Evolutionary conservation across 1,284 basidiomycete genomes (phyloP).

Genomic region (Cryptococcus sp.): DNA sequence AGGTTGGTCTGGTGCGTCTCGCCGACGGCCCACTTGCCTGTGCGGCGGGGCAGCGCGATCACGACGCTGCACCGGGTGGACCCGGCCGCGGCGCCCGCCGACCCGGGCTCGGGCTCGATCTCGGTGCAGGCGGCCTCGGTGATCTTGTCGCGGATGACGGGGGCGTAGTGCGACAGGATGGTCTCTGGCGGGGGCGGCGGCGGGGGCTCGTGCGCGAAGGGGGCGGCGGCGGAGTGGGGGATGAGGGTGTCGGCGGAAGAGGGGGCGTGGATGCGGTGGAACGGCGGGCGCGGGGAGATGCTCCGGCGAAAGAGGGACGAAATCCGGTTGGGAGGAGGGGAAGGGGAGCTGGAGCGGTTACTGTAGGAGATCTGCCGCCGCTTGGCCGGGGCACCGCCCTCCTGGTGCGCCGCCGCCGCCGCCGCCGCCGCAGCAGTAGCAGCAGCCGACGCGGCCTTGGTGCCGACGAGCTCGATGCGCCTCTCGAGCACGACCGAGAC

Average conservation of each 20-base stretch:
- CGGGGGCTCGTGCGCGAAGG: slow-evolving; percentile 4
- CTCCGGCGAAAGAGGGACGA: slow-evolving; percentile 21
- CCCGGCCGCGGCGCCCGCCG: slow-evolving; percentile 15
- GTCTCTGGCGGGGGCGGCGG: too few relatives aligned
- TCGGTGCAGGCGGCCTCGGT: slow-evolving; percentile 21
- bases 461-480: slow-evolving; percentile 19
- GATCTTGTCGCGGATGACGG: slow-evolving; percentile 15
- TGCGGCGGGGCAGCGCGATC: slow-evolving; percentile 25
- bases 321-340: slow-evolving; percentile 10
- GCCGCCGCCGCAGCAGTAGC: too few relatives aligned
- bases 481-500: slow-evolving; percentile 33
- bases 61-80: slow-evolving; percentile 19
- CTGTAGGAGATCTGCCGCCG: background rate
- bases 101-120: slow-evolving; percentile 6
- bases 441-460: background rate
- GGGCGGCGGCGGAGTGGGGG: background rate
- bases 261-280: slow-evolving; percentile 1
- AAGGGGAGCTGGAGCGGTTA: background rate
- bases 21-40: slow-evolving; percentile 37
- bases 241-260: too few relatives aligned
- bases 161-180: background rate
- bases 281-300: slow-evolving; percentile 17
- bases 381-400: slow-evolving; percentile 1
- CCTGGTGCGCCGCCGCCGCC: background rate
- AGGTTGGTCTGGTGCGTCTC: slow-evolving; percentile 32